Evolutionary conservation across 2,329 filamentous ascomycete species (phyloP).

Genomic region (Epichloe typhina): DNA sequence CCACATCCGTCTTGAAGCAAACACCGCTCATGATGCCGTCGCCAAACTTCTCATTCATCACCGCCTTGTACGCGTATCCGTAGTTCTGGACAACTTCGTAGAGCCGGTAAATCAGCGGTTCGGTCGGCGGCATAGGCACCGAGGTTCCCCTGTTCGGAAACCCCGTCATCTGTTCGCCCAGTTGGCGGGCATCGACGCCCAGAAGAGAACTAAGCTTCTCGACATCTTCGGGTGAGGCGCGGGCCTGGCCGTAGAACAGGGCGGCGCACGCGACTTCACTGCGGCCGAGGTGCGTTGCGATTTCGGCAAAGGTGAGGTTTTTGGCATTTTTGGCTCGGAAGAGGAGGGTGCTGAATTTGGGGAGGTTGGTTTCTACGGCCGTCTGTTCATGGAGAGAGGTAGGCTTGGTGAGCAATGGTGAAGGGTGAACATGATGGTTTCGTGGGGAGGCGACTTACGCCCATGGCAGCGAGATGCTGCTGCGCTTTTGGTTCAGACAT

Average conservation of each 20-base stretch:
- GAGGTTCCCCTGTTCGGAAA: slow-evolving; percentile 72
- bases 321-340: slow-evolving; percentile 60
- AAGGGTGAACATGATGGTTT: background rate
- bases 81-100: slow-evolving; percentile 97
- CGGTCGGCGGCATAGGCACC: slow-evolving; percentile 23
- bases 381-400: slow-evolving; percentile 30
- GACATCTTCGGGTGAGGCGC: slow-evolving; percentile 55
- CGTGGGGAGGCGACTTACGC: background rate
- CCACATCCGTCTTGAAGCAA: slow-evolving; percentile 76
- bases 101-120: slow-evolving; percentile 60
- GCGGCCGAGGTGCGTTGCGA: slow-evolving; percentile 60
- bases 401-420: background rate
- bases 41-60: slow-evolving; percentile 89
- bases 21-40: slow-evolving; percentile 97
- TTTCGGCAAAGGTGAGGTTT: slow-evolving; percentile 65
- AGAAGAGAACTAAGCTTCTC: slow-evolving; percentile 54
- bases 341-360: slow-evolving; percentile 56
- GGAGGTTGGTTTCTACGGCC: slow-evolving; percentile 55
- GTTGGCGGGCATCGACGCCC: slow-evolving; percentile 38
- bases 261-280: slow-evolving; percentile 77
- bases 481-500: background rate
- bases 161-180: slow-evolving; percentile 51
- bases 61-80: slow-evolving; percentile 88
- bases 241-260: slow-evolving; percentile 80
- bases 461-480: slow-evolving; percentile 2